Base-by-base conservation (phyloP, 345 rosid species). In the Moricandia arvensis region DNA sequence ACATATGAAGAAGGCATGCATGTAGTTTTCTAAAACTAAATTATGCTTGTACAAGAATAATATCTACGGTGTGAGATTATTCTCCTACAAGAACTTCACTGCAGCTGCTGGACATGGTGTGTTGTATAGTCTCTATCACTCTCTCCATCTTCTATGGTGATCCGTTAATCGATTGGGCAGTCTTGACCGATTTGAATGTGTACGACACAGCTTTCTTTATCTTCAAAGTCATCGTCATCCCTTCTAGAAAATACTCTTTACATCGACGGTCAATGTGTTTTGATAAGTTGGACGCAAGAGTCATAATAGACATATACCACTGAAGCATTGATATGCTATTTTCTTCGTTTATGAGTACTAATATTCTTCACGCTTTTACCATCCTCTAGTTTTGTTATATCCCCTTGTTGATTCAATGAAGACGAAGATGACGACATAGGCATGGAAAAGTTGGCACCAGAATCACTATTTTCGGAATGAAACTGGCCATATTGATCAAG, bases 401-500 rank as follows among this genome's bases (percentile, higher is more conserved):
- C 4, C 4, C 43, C 67, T 59, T 27, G 62, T 34, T 58, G 16
- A 58, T 59, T 21, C 24, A 18, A 21, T 8, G 65, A 71, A 33
- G 67, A 76, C 3, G 77, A 54, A 49, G 79, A 68, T 60, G 79
- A 58, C 1, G 73, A 59, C 72, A 59, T 71, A 35, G 26, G 65
- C 73, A 71, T 58, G 3, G 73, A 71, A 3, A 58, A 59, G 31
- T n/a, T 59, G 13, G 57, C 55, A 59, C 47, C 1, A 0, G 65
- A 29, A 38, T 69, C 71, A 8, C 60, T 43, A 57, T 43, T 64
- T 64, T 15, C 6, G 10, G 43, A 13, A 17, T 47, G 55, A 66
- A 66, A 59, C n/a, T 66, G 72, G 12, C 80, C 72, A 12, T 71
- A 77, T 59, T 29, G 80, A 72, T 77, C 80, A 72, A 77, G 76